Evolutionary conservation across 2,329 filamentous ascomycete genomes (phyloP), one percentile per base, ranked within the genome.

Genomic region (Calonectria ilicicola): DNA sequence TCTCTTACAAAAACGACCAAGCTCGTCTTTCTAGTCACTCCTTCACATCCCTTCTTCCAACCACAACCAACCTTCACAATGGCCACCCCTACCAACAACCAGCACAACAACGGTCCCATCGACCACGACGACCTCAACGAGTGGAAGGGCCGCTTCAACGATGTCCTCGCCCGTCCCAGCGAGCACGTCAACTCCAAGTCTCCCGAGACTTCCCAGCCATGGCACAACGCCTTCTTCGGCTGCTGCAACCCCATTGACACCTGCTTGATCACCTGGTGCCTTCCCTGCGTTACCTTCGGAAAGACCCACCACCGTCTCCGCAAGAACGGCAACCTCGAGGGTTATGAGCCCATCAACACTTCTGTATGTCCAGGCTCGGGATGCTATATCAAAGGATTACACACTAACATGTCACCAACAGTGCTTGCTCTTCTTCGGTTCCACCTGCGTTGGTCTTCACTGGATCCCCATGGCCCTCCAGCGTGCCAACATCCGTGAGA

Each of bases 201-300:
- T 1, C 80, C 85, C 15, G 81, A 79, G 26, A 76, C 75, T 27
- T 74, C 86, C 0, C 80, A 83, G 76, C 69, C 83, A 12, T 88
- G 86, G 86, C 76, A 76, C 72, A 79, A 80, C 53, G 75, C 81
- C 65, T 84, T 88, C 78, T 88, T 87, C 56, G 83, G 82, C 70
- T 88, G 86, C 83, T 86, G 84, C 80, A 82, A 74, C 72, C 87
- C 86, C 27, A 81, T 87, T 65, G 83, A 85, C 65, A 82, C 83
- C 1, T 88, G 87, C 78, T 74, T 87, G n/a, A 80, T 87, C 65
- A 83, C 84, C 19, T 88, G 82, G 75, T 88, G 84, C 73, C 73
- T 87, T 29, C 87, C 87, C 2, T 88, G 87, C 73, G 81, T 88
- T 38, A 87, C 86, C 40, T 88, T 87, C 62, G 86, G 86, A 79